Base-by-base conservation (phyloP, 2,329 filamentous ascomycete genomes). In the Aspergillus aculeatinus region DNA sequence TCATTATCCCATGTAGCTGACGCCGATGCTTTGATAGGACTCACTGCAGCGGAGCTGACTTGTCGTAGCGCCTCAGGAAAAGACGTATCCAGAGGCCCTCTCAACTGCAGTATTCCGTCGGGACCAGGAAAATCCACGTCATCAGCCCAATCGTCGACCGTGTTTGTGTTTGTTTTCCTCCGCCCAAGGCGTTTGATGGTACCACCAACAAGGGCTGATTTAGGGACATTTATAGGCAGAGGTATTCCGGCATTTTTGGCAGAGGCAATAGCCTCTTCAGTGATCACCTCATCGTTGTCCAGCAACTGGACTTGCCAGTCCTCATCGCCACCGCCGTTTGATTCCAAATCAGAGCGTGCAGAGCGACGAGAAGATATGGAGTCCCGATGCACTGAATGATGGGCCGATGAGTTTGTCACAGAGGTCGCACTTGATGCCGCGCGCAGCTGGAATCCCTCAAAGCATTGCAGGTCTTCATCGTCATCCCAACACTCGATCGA, bases 241-340 rank as follows among this genome's bases (percentile, higher is more conserved):
- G 95, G 94, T 65, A 99, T 96, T 67, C 95, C 95, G 27, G 92
- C 93, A 73, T 87, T 88, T 70, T 92, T 90, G 35, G 93, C 94
- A 6, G 92, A 90, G 25, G 90, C 86, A 69, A 99, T 94, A 61
- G 95, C 93, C 72, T 96, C 90, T 67, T 88, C 80, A 10, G 90
- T 96, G 1, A 91, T 91, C 64, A 86, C 84, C 69, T 96, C 91
- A 73, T 97, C 93, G 72, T 95, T 90, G 52, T 89, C 90, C 2
- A 91, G 88, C 31, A 98, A 80, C 67, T 94, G 85, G 23, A 98
- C 85, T 68, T 97, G 92, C 81, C 88, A 92, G 76, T 96, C 92
- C 70, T 96, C 92, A 70, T 96, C 91, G 62, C 87, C 90, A 62
- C 77, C 82, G 58, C 85, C 84, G 65, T 87, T 81, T 1, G 89